phyloP scores from a whole-genome alignment of 306 rosid species.

The Hippophae rhamnoides region DNA sequence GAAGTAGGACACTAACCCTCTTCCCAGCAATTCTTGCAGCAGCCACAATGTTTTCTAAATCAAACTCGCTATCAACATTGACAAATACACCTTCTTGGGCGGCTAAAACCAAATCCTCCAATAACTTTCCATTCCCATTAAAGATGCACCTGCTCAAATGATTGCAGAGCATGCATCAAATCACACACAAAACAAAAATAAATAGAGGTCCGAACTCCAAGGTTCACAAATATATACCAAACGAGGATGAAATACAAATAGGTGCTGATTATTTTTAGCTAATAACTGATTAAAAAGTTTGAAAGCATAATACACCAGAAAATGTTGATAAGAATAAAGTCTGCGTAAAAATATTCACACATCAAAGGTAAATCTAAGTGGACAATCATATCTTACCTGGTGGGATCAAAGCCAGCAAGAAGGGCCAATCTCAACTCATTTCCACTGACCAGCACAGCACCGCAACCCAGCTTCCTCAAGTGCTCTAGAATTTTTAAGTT shows the following conservation, averaged over 20 bases:
- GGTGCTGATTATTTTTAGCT: not conserved
- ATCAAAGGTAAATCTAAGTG: not conserved
- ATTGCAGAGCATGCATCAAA: not conserved
- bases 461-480: constrained; percentile 73
- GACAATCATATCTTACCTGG: constrained; percentile 33
- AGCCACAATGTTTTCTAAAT: constrained; percentile 72
- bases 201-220: too few species aligned
- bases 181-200: not conserved
- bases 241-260: not conserved
- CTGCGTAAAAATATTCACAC: constrained; percentile 1
- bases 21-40: constrained; percentile 71
- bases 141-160: constrained; percentile 64
- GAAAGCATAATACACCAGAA: not conserved
- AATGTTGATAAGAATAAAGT: not conserved
- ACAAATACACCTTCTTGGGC: constrained; percentile 75
- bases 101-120: constrained; percentile 88
- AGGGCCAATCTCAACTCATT: constrained; percentile 81
- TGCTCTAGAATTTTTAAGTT: constrained; percentile 85
- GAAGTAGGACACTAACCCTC: constrained; percentile 69
- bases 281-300: not conserved
- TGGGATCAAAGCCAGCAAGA: constrained; percentile 79
- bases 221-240: not conserved
- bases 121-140: constrained; percentile 79
- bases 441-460: constrained; percentile 97
- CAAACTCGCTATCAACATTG: constrained; percentile 88